These are phyloP conservation scores for Penicillium sp. DNA, from an alignment of 2,329 filamentous ascomycete genomes.

Conservation along the genomic window DNA sequence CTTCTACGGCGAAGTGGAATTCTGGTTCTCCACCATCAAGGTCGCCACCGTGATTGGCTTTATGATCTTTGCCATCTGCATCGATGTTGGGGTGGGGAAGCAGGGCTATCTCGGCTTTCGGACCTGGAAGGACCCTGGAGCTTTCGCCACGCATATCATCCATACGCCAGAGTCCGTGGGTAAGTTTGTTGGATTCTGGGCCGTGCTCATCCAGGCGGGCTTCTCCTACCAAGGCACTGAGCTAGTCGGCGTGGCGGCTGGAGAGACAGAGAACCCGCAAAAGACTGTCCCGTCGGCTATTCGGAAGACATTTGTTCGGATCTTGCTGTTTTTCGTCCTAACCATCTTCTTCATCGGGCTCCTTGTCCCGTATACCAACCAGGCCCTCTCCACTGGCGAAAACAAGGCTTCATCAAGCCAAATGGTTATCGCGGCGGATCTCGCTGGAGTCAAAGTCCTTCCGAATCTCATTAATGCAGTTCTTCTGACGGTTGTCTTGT, in stretches of 20 bases:
- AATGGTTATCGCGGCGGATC: slow-evolving; percentile 47
- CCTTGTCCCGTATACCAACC: slow-evolving; percentile 66
- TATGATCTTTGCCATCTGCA: slow-evolving; percentile 75
- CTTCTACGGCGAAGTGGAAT: slow-evolving; percentile 77
- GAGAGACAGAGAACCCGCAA: slow-evolving; percentile 72
- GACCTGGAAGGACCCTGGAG: slow-evolving; percentile 71
- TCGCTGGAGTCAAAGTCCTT: slow-evolving; percentile 41
- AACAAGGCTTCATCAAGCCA: slow-evolving; percentile 39
- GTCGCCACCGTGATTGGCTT: slow-evolving; percentile 75
- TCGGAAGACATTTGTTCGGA: slow-evolving; percentile 74
- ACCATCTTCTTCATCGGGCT: slow-evolving; percentile 69
- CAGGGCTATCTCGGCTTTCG: slow-evolving; percentile 75
- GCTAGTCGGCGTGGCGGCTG: slow-evolving; percentile 74
- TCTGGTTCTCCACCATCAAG: slow-evolving; percentile 78
- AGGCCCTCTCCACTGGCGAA: slow-evolving; percentile 49
- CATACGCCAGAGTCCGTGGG: slow-evolving; percentile 61
- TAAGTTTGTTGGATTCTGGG: slow-evolving; percentile 66
- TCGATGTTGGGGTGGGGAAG: slow-evolving; percentile 72
- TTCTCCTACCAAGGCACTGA: slow-evolving; percentile 64
- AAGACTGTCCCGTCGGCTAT: slow-evolving; percentile 74
- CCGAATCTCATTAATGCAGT: slow-evolving; percentile 46
- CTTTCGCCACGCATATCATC: slow-evolving; percentile 67
- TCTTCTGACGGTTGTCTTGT: slow-evolving; percentile 45
- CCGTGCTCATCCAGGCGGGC: slow-evolving; percentile 49
- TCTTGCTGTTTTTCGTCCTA: slow-evolving; percentile 60